A percentile compares a stretch with the other conserved stretches of the same genome.
Conservation (phyloP, 202 grass and related monocot species). For the Eragrostis tef region DNA sequence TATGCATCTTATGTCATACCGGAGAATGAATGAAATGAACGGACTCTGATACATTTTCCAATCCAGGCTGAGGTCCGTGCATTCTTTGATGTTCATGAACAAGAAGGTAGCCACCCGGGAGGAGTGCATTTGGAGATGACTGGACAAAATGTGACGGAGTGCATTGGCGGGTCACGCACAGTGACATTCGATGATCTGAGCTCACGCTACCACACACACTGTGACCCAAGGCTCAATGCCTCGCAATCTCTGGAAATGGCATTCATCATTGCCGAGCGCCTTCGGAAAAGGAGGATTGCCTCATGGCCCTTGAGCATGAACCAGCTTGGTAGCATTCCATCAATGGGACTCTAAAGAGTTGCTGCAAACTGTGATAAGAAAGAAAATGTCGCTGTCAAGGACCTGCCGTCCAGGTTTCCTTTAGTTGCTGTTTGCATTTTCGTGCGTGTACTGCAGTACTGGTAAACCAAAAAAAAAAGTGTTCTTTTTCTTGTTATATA, state of each 20-base stretch:
- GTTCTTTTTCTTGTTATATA: neutral
- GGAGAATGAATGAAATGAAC: neutral
- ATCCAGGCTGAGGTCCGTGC: constrained; percentile 77
- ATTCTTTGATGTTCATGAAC: constrained; percentile 79
- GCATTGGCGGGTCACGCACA: constrained; percentile 65
- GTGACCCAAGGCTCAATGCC: constrained; percentile 75
- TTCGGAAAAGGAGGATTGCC: constrained; percentile 71
- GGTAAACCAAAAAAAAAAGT: constrained; percentile 1
- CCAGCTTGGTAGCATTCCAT: constrained; percentile 33
- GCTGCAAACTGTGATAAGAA: constrained; percentile 14
- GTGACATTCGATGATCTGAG: constrained; percentile 77
- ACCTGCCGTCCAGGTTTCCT: constrained; percentile 16
- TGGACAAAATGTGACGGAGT: constrained; percentile 81
- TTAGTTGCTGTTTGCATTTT: constrained; percentile 22
- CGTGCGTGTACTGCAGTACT: neutral
- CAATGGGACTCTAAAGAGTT: constrained; percentile 37
- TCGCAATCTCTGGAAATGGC: constrained; percentile 82
- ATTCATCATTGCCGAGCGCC: constrained; percentile 67
- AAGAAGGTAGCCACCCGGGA: constrained; percentile 83
- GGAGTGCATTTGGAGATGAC: constrained; percentile 87
- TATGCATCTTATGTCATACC: neutral
- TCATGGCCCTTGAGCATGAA: constrained; percentile 45
- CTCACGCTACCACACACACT: constrained; percentile 79
- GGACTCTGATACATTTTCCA: neutral
- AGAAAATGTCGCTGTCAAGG: constrained; percentile 13